These are phyloP conservation scores for Crepidotus variabilis DNA, from an alignment of 768 basidiomycete genomes.

Conservation along the genomic window DNA sequence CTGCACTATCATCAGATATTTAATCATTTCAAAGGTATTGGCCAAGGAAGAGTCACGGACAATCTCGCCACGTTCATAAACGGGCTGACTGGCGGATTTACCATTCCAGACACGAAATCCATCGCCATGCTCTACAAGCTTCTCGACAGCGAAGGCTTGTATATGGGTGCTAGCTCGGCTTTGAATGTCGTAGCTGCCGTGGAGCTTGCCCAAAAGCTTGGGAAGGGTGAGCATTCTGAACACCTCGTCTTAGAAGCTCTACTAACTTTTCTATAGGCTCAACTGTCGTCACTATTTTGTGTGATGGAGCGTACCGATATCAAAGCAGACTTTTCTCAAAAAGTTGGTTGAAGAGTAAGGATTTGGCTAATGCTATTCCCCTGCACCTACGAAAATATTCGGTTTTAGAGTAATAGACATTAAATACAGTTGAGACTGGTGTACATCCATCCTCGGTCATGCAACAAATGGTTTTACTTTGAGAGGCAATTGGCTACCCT, in stretches of 20 bases:
- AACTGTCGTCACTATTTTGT: slow-evolving; percentile 83
- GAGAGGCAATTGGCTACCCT: slow-evolving; percentile 64
- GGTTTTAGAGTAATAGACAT: slow-evolving; percentile 60
- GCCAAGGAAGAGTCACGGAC: slow-evolving; percentile 92
- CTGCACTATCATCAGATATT: neutral
- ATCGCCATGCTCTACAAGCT: slow-evolving; percentile 93
- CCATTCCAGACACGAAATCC: slow-evolving; percentile 83
- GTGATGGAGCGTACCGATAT: slow-evolving; percentile 96
- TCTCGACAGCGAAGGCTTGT: slow-evolving; percentile 88
- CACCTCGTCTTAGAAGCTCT: neutral
- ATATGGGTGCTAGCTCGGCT: slow-evolving; percentile 91
- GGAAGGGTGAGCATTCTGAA: slow-evolving; percentile 54
- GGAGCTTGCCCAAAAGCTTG: slow-evolving; percentile 81
- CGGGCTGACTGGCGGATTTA: slow-evolving; percentile 77
- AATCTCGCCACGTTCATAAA: slow-evolving; percentile 84
- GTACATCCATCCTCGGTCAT: no score
- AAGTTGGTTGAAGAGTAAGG: slow-evolving; percentile 84
- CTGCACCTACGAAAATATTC: slow-evolving; percentile 83
- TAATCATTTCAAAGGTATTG: slow-evolving; percentile 63
- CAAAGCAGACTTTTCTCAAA: slow-evolving; percentile 95
- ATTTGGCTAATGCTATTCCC: slow-evolving; percentile 75
- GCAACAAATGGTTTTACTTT: slow-evolving; percentile 36
- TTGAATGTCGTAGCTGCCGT: slow-evolving; percentile 93
- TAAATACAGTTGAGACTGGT: no score
- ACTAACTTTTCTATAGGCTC: slow-evolving; percentile 47